phyloP scores from a whole-genome alignment of 352 stramenopile species.

The Phytophthora cajani region DNA sequence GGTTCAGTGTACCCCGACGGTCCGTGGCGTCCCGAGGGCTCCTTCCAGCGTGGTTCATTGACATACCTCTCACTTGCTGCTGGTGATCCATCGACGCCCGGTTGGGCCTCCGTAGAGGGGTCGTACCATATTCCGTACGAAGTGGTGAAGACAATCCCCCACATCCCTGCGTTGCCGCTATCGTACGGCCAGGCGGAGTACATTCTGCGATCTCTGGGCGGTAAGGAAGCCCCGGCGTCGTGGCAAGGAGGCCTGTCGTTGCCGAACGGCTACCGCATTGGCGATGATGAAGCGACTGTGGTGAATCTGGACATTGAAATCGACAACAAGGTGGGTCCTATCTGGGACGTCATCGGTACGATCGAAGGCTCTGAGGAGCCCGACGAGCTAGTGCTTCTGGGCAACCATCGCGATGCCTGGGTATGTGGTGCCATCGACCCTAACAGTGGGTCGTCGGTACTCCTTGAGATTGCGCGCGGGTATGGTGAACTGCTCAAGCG shows the following conservation, averaged over 20 bases:
- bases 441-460: conserved; percentile 42
- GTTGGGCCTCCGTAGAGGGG: conserved; percentile 47
- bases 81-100: conserved; percentile 63
- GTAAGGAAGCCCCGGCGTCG: conserved; percentile 47
- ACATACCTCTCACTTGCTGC: conserved; percentile 71
- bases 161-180: conserved; percentile 68
- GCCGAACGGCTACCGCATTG: conserved; percentile 65
- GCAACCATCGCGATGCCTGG: conserved; percentile 87
- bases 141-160: conserved; percentile 66
- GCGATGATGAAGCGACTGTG: conserved; percentile 60
- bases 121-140: conserved; percentile 47
- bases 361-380: conserved; percentile 63
- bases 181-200: conserved; percentile 79
- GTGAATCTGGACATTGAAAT: conserved; percentile 70
- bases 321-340: conserved; percentile 73
- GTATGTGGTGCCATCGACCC: conserved; percentile 30
- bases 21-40: conserved; percentile 38
- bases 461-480: conserved; percentile 71
- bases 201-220: conserved; percentile 73
- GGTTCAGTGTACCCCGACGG: conserved; percentile 67
- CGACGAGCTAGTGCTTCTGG: conserved; percentile 60
- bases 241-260: conserved; percentile 73
- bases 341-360: conserved; percentile 46
- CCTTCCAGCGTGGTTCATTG: conserved; percentile 77
- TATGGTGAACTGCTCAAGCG: conserved; percentile 52